A percentile compares a stretch with the other conserved stretches of the same genome.
Evolutionary conservation across 352 stramenopile genomes (phyloP).

Genomic region (Pythium coloratum): DNA sequence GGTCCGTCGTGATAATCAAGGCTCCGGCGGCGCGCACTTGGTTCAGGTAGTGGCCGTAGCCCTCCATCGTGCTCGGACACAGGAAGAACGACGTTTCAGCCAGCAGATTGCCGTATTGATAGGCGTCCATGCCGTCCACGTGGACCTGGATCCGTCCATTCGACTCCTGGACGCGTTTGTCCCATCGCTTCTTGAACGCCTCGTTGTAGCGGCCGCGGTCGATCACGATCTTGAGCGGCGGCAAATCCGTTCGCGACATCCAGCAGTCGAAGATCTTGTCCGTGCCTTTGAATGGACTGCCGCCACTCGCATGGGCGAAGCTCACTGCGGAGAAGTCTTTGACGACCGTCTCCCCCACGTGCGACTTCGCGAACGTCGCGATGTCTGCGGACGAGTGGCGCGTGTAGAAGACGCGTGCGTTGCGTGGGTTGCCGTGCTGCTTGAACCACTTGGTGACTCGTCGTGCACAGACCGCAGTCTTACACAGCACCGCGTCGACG

Average conservation of each 20-base stretch:
- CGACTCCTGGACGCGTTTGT: neutral
- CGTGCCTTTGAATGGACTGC: neutral
- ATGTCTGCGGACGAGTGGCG: neutral
- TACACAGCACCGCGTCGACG: neutral
- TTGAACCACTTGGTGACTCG: neutral
- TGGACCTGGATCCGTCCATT: neutral
- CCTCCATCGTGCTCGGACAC: conserved; percentile 49
- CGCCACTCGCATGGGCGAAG: neutral
- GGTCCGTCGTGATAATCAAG: conserved; percentile 42
- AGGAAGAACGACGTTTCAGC: conserved; percentile 36
- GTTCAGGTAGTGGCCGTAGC: conserved; percentile 63
- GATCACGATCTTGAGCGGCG: neutral
- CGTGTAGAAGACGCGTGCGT: neutral
- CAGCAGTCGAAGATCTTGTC: neutral
- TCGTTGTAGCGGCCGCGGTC: neutral
- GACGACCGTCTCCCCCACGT: neutral
- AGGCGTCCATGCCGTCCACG: neutral
- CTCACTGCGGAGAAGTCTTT: neutral
- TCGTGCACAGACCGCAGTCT: neutral
- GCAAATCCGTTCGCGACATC: neutral
- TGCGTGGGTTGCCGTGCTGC: neutral
- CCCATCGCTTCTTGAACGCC: neutral
- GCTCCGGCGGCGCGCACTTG: conserved; percentile 41
- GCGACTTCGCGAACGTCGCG: neutral
- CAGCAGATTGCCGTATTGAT: neutral